Base-by-base conservation (phyloP, 1,284 basidiomycete genomes). In the Ustilago esculenta region DNA sequence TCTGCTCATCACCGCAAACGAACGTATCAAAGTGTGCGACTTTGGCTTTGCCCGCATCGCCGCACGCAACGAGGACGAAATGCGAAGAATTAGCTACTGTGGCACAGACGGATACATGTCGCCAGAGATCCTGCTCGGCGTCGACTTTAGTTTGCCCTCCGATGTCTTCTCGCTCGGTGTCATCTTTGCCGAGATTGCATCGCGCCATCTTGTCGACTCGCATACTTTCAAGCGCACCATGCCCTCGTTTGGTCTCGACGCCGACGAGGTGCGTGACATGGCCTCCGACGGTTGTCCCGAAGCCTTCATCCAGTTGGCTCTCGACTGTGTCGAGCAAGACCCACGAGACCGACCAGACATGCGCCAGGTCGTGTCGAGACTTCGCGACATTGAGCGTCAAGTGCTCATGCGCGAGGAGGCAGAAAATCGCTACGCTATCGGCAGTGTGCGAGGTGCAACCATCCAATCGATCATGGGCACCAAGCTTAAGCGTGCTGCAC, bases 91-190 rank as follows among this genome's bases (percentile, higher is more conserved):
- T 75, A 96, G 92, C 0, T 97, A 95, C 84, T 98, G 95, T 75
- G 94, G 94, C 15, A 98, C 94, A 0, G 94, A 97, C 78, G 69
- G 79, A 41, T 83, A 83, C 71, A 83, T 86, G 86, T 84, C 83
- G 9, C 95, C 94, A 0, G 95, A 98, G 83, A 96, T 98, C 73
- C 85, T 97, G 7, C 85, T 92, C 12, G 94, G 94, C 17, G 87
- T 91, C 51, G 90, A 92, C 75, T 97, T 98, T 76, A 90, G 92
- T 79, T 87, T 98, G 7, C 90, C 92, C 3, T 95, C 94, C 7
- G 95, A 98, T 80, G 89, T 97, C 11, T 97, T 92, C 82, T 94
- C 92, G 6, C 87, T 97, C 18, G 95, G 94, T 1, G 89, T 98
- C 80, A 95, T 98, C 73, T 90, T 96, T 75, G 91, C 92, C 77